phyloP scores from a whole-genome alignment of 2,329 filamentous ascomycete genomes.

The Aulographum hederae region DNA sequence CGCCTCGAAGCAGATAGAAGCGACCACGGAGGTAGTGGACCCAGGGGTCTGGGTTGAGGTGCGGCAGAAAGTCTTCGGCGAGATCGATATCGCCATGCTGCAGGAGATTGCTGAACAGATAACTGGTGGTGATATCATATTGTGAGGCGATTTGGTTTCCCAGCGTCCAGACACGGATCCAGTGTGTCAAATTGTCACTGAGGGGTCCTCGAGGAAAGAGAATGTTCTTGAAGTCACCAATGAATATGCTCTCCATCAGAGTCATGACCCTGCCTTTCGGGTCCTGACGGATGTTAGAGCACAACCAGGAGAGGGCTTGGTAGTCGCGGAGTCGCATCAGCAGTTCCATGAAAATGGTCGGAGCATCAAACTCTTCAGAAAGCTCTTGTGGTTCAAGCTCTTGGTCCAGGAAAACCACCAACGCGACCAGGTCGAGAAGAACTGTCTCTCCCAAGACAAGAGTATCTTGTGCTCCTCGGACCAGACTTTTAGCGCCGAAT shows the following conservation, averaged over 20 bases:
- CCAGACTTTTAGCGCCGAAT: constrained; percentile 57
- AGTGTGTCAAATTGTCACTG: constrained; percentile 21
- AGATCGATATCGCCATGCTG: constrained; percentile 25
- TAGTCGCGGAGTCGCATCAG: constrained; percentile 20
- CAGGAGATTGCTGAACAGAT: constrained; percentile 25
- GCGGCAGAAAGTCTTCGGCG: constrained; percentile 46
- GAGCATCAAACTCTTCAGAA: constrained; percentile 43
- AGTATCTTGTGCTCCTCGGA: constrained; percentile 64
- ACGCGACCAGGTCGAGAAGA: constrained; percentile 63
- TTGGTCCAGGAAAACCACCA: constrained; percentile 73
- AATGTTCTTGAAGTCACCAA: constrained; percentile 20
- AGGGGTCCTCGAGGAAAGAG: constrained; percentile 12
- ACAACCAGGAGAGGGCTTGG: constrained; percentile 15
- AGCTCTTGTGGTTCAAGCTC: constrained; percentile 60
- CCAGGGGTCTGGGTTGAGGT: constrained; percentile 40
- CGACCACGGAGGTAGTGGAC: constrained; percentile 68
- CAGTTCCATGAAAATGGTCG: constrained; percentile 47
- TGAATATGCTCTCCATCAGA: constrained; percentile 20
- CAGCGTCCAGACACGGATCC: constrained; percentile 26
- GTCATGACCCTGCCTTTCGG: constrained; percentile 8
- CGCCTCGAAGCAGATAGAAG: constrained; percentile 53
- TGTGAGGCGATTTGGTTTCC: constrained; percentile 17
- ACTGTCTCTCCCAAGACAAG: constrained; percentile 54
- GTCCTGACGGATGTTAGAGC: constrained; percentile 4
- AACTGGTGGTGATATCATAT: constrained; percentile 19